These are phyloP conservation scores for Monosporascus sp. DNA, from an alignment of 2,329 filamentous ascomycete species.

Conservation along the genomic window DNA sequence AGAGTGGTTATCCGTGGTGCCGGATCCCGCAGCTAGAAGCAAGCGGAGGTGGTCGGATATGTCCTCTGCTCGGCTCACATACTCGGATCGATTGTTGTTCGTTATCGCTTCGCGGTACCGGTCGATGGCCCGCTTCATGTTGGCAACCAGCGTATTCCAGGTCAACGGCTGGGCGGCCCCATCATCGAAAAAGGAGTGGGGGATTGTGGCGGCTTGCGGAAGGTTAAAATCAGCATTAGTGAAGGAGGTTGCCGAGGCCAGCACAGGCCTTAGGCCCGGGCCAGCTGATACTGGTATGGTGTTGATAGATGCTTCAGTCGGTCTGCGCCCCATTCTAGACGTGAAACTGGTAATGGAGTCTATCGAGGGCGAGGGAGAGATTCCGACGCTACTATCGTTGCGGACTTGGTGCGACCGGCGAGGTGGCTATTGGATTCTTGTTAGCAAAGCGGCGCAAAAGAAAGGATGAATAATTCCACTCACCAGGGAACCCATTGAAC, in stretches of 20 bases:
- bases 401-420: conserved; percentile 57
- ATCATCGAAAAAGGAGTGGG: conserved; percentile 87
- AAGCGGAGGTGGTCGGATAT: conserved; percentile 94
- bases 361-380: conserved; percentile 86
- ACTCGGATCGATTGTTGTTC: conserved; percentile 77
- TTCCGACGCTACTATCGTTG: conserved; percentile 47
- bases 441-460: conserved; percentile 14
- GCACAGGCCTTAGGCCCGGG: conserved; percentile 40
- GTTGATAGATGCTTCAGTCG: conserved; percentile 42
- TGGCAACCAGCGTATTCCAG: conserved; percentile 84
- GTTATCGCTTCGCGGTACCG: conserved; percentile 86
- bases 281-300: conserved; percentile 34
- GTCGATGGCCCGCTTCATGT: conserved; percentile 88
- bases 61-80: conserved; percentile 91
- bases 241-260: conserved; percentile 57
- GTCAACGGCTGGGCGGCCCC: conserved; percentile 73
- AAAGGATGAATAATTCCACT: conserved; percentile 24
- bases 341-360: conserved; percentile 76
- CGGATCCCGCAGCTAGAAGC: conserved; percentile 89
- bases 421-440: conserved; percentile 33
- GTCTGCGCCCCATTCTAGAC: conserved; percentile 50
- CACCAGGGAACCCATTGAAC: conserved; percentile 65
- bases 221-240: conserved; percentile 53
- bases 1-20: conserved; percentile 97
- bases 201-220: conserved; percentile 56